phyloP scores from a whole-genome alignment of 148 eudicot genomes.

The Beta vulgaris region DNA sequence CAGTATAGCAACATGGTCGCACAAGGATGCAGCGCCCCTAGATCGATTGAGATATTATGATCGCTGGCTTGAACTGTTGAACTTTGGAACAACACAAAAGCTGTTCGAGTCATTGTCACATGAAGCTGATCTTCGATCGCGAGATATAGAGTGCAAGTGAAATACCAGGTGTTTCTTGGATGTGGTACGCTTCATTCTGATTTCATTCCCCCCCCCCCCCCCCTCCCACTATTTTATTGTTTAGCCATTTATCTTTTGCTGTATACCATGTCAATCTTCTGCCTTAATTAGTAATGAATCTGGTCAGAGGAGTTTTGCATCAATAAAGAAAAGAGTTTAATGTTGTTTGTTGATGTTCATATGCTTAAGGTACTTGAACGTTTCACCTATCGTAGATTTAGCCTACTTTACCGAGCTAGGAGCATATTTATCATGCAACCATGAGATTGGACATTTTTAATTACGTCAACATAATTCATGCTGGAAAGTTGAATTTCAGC shows the following conservation, averaged over 20 bases:
- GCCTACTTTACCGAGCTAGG: background rate
- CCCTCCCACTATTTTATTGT: too few species aligned
- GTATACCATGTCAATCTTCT: background rate
- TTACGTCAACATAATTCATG: background rate
- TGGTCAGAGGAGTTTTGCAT: background rate
- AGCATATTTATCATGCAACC: background rate
- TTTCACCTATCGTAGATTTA: background rate
- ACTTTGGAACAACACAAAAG: background rate
- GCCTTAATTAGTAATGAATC: background rate
- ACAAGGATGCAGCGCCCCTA: background rate
- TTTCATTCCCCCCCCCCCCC: too few species aligned
- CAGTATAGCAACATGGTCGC: slow-evolving; percentile 2
- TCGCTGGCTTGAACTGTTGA: background rate
- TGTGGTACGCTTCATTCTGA: slow-evolving; percentile 5
- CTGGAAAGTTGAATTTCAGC: background rate
- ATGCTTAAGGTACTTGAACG: too few species aligned
- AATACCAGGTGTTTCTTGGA: background rate
- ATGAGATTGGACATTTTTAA: background rate
- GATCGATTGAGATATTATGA: background rate
- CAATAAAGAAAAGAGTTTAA: background rate
- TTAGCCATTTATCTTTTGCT: background rate
- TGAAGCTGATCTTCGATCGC: background rate
- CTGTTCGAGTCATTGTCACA: background rate
- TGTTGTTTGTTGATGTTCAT: background rate
- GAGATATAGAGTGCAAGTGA: slow-evolving; percentile 1